These are phyloP conservation scores for Brassica carinata DNA, from an alignment of 345 rosid species.

Conservation along the genomic window DNA sequence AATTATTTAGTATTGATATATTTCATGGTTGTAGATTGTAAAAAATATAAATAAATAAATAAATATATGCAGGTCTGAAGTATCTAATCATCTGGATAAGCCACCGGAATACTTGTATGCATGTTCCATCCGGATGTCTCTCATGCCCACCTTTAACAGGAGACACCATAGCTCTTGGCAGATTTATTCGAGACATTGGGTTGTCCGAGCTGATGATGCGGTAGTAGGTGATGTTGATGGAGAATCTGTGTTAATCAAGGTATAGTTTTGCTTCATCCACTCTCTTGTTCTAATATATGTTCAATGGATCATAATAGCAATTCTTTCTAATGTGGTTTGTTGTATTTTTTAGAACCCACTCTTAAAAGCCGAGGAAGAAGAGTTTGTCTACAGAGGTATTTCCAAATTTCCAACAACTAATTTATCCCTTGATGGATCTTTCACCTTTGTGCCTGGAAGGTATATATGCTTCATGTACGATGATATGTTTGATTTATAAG, in stretches of 20 bases:
- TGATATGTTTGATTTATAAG: not conserved
- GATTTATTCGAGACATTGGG: constrained; percentile 69
- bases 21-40: too few species aligned
- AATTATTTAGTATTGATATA: too few species aligned
- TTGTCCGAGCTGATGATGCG: constrained; percentile 52
- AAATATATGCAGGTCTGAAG: constrained; percentile 59
- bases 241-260: constrained; percentile 81
- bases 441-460: constrained; percentile 93
- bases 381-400: constrained; percentile 77
- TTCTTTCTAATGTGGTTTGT: constrained; percentile 1
- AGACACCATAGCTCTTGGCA: constrained; percentile 66
- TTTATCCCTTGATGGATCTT: constrained; percentile 76
- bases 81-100: constrained; percentile 39
- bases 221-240: constrained; percentile 47
- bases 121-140: constrained; percentile 86
- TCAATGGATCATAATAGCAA: not conserved
- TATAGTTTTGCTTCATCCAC: not conserved
- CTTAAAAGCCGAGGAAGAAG: constrained; percentile 61
- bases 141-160: constrained; percentile 58
- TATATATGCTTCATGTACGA: constrained; percentile 41
- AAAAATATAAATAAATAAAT: not conserved
- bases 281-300: not conserved
- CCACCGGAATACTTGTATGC: constrained; percentile 50
- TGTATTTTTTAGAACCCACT: constrained; percentile 56
- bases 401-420: constrained; percentile 36